Evolutionary conservation across 305 asterid species (phyloP), one percentile per base, ranked within the genome.

Genomic region (Solanum hybrid): DNA sequence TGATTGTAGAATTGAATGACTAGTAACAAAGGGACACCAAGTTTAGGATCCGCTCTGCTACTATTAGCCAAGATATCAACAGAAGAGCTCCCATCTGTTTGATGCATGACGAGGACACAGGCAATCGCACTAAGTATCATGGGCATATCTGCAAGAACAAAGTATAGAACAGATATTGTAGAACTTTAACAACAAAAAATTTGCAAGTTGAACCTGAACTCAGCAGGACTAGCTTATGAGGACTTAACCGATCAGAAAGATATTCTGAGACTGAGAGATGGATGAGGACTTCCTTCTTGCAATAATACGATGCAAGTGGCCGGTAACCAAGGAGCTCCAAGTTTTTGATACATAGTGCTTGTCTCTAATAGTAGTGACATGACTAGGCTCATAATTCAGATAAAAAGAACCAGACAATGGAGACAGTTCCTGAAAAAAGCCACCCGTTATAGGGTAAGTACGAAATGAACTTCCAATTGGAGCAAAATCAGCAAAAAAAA

Each of bases 11-110:
- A 96, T 84, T 94, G 94, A 91, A 94, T 88, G 89, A 94, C 90
- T 78, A 97, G 93, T 94, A 96, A 92, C 93, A 96, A 89, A 7
- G 99, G 94, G 88, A 96, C 95, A 38, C 98, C 98, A 86, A 94
- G 93, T 93, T 93, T 95, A 60, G 98, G 98, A 81, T 93, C 97
- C 91, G 93, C 80, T 88, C 80, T 90, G 92, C 93, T 93, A 90
- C 95, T 92, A 89, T 91, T 84, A 92, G 95, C 94, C 93, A 97
- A 92, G 88, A 97, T 92, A 92, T 96, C 95, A 38, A 91, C 91
- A 40, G 95, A 93, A 89, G 93, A 90, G 90, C 89, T 93, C 86
- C 96, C 93, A 78, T 91, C 81, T 79, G 89, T 92, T 89, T 90
- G 95, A 94, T 96, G 96, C 98, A 94, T 89, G 78, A 97, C 91